Percentiles rank a stretch among this genome's conserved stretches.
Evolutionary conservation across 345 rosid species (phyloP).

Genomic region (Pistacia vera): DNA sequence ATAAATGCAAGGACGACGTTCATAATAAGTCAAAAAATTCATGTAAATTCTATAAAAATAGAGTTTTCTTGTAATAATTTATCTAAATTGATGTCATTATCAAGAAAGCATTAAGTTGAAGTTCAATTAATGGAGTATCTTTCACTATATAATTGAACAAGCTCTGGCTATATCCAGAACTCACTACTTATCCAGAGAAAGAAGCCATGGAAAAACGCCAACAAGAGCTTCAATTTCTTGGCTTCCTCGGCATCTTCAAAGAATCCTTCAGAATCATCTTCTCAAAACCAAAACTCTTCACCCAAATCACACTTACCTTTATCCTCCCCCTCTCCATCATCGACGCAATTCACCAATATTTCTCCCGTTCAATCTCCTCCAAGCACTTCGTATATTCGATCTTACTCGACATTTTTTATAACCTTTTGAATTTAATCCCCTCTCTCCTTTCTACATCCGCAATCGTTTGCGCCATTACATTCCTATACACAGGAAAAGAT

Average conservation of each 20-base stretch:
- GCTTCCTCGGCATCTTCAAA: conserved; percentile 37
- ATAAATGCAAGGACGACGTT: too few species aligned
- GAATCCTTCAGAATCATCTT: conserved; percentile 46
- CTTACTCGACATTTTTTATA: conserved; percentile 34
- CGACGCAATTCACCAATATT: conserved; percentile 24
- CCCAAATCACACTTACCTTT: conserved; percentile 39
- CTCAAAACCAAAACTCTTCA: conserved; percentile 42
- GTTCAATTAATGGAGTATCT: too few species aligned
- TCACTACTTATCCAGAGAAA: neutral
- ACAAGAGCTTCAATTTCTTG: conserved; percentile 49
- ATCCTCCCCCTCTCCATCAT: conserved; percentile 53
- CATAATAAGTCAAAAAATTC: too few species aligned
- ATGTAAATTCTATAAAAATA: too few species aligned
- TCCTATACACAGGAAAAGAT: conserved; percentile 36
- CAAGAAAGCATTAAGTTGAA: too few species aligned
- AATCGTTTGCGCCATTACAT: conserved; percentile 48
- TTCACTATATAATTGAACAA: too few species aligned
- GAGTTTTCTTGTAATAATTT: too few species aligned
- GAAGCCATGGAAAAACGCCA: conserved; percentile 35
- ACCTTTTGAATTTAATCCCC: conserved; percentile 34
- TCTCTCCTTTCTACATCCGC: conserved; percentile 50
- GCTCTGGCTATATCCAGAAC: too few species aligned
- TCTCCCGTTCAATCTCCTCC: conserved; percentile 14
- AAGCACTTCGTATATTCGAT: conserved; percentile 31
- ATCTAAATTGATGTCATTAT: too few species aligned